Conservation (phyloP, 768 basidiomycete genomes). For the Suillus subaureus region DNA sequence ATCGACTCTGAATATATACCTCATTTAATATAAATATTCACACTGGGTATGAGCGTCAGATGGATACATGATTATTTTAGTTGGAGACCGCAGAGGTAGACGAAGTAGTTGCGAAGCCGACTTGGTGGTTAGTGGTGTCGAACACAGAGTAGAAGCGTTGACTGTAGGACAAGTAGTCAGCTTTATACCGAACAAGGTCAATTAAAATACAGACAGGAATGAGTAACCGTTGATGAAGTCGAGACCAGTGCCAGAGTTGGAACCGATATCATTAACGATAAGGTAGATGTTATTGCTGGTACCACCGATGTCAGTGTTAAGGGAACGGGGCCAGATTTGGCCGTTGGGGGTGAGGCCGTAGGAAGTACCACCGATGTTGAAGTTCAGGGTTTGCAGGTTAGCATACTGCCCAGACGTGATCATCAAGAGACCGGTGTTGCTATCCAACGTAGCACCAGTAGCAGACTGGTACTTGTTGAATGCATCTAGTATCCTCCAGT, state of each 20-base stretch:
- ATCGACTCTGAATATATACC: neutral
- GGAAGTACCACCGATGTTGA: constrained; percentile 23
- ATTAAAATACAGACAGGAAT: constrained; percentile 18
- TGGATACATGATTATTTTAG: neutral
- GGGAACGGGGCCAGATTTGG: constrained; percentile 38
- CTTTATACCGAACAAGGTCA: neutral
- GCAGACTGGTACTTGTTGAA: constrained; percentile 21
- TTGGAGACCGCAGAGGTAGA: constrained; percentile 27
- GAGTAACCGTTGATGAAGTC: constrained; percentile 28
- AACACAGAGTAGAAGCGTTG: constrained; percentile 44
- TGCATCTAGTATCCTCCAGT: constrained; percentile 20
- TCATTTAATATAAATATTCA: neutral
- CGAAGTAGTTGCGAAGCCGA: constrained; percentile 41
- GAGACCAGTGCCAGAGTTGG: constrained; percentile 16
- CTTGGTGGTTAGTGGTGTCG: constrained; percentile 36
- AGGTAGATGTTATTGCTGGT: constrained; percentile 28
- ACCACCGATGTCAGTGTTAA: constrained; percentile 35
- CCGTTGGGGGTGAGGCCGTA: constrained; percentile 29
- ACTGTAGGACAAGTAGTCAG: neutral
- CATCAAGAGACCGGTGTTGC: constrained; percentile 30
- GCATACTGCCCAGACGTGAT: constrained; percentile 29
- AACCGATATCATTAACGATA: constrained; percentile 26
- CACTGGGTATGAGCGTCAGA: neutral
- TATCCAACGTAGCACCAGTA: constrained; percentile 32
- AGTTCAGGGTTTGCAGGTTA: constrained; percentile 27